Percentiles rank a stretch among this genome's conserved stretches.
Conservation (phyloP, 2,329 filamentous ascomycete species). For the Septoria linicola region DNA sequence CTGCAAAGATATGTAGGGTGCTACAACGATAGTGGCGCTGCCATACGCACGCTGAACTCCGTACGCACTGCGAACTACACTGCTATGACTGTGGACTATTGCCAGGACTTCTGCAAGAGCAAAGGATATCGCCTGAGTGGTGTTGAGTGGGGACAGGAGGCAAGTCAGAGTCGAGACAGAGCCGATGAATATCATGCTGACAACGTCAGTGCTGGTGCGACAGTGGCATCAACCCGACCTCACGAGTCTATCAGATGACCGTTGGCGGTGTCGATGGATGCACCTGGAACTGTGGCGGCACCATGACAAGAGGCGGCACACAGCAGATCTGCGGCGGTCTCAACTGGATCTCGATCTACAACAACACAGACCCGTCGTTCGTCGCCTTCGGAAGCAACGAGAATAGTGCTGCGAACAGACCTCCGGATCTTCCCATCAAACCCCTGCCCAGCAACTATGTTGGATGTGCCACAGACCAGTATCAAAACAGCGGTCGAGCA, state of each 20-base stretch:
- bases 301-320: slow-evolving; percentile 29
- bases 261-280: slow-evolving; percentile 24
- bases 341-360: slow-evolving; percentile 35
- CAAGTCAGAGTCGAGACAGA: neutral
- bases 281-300: slow-evolving; percentile 34
- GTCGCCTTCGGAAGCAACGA: slow-evolving; percentile 22
- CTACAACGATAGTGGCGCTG: slow-evolving; percentile 36
- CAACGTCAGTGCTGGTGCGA: slow-evolving; percentile 35
- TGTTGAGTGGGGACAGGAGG: slow-evolving; percentile 36
- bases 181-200: neutral
- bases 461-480: slow-evolving; percentile 34
- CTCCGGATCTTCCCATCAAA: slow-evolving; percentile 22
- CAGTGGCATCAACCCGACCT: slow-evolving; percentile 34
- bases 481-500: slow-evolving; percentile 21
- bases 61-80: slow-evolving; percentile 27
- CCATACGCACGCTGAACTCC: slow-evolving; percentile 31
- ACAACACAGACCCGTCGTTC: slow-evolving; percentile 36
- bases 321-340: slow-evolving; percentile 36
- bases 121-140: slow-evolving; percentile 35
- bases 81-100: slow-evolving; percentile 38
- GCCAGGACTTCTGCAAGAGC: slow-evolving; percentile 35
- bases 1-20: slow-evolving; percentile 38
- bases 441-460: slow-evolving; percentile 33
- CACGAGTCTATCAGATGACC: neutral
- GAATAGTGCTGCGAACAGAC: slow-evolving; percentile 27